These are phyloP conservation scores for Aspergillus fructus DNA, from an alignment of 2,329 filamentous ascomycete genomes.

Conservation along the genomic window DNA sequence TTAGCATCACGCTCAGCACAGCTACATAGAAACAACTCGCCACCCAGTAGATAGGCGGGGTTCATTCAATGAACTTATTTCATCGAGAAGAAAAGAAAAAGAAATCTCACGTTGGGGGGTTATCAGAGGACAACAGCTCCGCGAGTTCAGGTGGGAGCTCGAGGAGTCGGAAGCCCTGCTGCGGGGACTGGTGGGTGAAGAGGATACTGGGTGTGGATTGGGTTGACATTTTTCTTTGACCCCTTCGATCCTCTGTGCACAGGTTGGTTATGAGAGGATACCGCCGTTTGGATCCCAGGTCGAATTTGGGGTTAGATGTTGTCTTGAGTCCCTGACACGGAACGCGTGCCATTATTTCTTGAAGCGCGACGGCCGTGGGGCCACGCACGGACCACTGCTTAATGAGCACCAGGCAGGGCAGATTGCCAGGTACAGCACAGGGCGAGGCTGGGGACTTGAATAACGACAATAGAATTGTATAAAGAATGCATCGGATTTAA, in stretches of 20 bases:
- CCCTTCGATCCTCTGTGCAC: background rate
- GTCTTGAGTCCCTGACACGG: background rate
- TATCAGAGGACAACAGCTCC: constrained; percentile 51
- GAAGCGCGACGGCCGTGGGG: constrained; percentile 15
- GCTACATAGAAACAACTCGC: too few species aligned
- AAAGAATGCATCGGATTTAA: too few species aligned
- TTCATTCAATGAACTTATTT: background rate
- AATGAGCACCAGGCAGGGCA: constrained; percentile 15
- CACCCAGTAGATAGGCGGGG: too few species aligned
- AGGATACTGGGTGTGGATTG: constrained; percentile 37
- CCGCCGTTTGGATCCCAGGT: background rate
- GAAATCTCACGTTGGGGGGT: constrained; percentile 36
- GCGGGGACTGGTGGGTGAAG: constrained; percentile 43
- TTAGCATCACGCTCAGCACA: background rate
- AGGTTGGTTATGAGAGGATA: background rate
- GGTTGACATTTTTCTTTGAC: constrained; percentile 35
- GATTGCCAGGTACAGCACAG: background rate
- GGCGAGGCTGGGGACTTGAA: background rate
- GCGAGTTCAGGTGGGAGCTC: constrained; percentile 61
- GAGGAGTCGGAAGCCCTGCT: constrained; percentile 58
- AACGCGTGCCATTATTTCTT: constrained; percentile 13
- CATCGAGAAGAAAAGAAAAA: background rate
- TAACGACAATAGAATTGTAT: background rate
- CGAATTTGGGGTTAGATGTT: background rate
- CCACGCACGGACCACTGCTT: constrained; percentile 35